A percentile compares a stretch with the other conserved stretches of the same genome.
phyloP scores from a whole-genome alignment of 2,329 filamentous ascomycete genomes.

The Zymoseptoria ardabiliae region DNA sequence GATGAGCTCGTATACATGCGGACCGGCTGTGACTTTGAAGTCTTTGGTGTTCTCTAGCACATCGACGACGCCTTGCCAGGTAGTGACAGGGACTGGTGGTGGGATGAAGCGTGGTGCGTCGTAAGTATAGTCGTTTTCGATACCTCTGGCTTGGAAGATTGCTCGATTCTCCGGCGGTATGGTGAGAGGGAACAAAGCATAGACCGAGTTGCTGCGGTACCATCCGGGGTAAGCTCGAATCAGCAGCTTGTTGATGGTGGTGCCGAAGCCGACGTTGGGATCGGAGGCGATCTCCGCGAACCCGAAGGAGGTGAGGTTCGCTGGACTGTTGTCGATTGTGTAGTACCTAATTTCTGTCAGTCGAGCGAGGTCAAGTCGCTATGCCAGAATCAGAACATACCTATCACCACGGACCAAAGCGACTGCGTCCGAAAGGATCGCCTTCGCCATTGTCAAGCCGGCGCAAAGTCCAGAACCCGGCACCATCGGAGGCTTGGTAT shows the following conservation, averaged over 20 bases:
- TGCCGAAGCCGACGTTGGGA: neutral
- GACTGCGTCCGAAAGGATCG: conserved; percentile 70
- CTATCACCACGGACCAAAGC: conserved; percentile 69
- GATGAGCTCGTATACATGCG: neutral
- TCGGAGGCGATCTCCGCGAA: neutral
- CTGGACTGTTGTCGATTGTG: neutral
- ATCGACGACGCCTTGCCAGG: neutral
- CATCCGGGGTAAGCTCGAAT: neutral
- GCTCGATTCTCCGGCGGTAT: neutral
- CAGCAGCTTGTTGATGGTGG: neutral
- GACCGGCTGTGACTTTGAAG: neutral
- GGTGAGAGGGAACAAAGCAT: neutral
- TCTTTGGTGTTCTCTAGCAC: neutral
- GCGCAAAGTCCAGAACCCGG: conserved; percentile 69
- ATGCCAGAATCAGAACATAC: conserved; percentile 23
- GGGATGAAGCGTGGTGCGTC: neutral
- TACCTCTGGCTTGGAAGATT: neutral
- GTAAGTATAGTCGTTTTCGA: neutral
- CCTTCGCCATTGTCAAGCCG: conserved; percentile 68
- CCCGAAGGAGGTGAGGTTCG: neutral
- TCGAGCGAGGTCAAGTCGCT: neutral
- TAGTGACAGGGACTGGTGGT: neutral
- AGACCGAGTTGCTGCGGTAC: neutral
- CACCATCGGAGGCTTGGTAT: conserved; percentile 62
- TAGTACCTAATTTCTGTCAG: neutral